Base-by-base conservation (phyloP, 176 grass and related monocot genomes). In the Guadua angustifolia region DNA sequence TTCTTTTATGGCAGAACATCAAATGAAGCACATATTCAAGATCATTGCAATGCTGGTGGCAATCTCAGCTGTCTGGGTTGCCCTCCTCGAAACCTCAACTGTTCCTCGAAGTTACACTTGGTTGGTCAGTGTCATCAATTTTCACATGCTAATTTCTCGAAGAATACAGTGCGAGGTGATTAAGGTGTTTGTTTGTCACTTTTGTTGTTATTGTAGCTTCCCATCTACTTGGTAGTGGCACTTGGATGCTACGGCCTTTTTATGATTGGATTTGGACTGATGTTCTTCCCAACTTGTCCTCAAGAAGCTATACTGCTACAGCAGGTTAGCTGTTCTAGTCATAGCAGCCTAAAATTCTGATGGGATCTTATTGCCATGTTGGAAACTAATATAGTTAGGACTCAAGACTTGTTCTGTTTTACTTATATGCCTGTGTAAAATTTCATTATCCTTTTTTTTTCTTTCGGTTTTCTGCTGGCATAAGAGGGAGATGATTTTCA, bases 211-310 rank as follows among this genome's bases (percentile, higher is more conserved):
- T 63, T 85, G 66, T 82, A 98, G 96, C 93, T 98, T 92, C 91
- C 91, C 36, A 83, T 98, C 87, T 94, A 97, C 84, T 57, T 90
- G 66, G 83, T 95, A 57, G 88, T 95, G 76, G 84, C 85, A 19
- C 83, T 98, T 62, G 93, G 96, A 19, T 98, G 96, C 64, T 98
- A 98, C 26, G 93, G 96, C 25, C 85, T 98, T 90, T 93, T 98
- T 24, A 95, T 98, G 91, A 91, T 95, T 89, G 91, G 93, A 83
- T 74, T 87, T 72, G 96, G 96, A 38, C 87, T 98, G 86, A 92
- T 98, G 87, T 86, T 98, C 63, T 98, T 98, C 75, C 96, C 96
- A 69, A 94, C 88, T 36, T 98, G 91, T 49, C 96, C 93, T 80
- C 87, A 90, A 25, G 93, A 99, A 92, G 93, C 88, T 76, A 12